phyloP scores from a whole-genome alignment of 2,329 filamentous ascomycete species.

The Camillea tinctor region DNA sequence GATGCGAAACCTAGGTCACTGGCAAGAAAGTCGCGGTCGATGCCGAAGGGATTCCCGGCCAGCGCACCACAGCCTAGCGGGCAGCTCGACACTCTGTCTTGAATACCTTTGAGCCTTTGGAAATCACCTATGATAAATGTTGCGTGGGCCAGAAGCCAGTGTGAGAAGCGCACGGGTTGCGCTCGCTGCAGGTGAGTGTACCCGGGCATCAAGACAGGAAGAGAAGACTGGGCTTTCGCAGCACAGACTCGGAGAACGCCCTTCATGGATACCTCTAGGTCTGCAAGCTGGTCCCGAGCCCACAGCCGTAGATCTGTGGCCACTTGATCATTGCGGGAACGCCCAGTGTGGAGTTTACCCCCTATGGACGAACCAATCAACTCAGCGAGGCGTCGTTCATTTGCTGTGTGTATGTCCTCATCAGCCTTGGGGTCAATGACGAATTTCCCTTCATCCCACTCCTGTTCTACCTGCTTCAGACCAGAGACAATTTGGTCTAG shows the following conservation, averaged over 20 bases:
- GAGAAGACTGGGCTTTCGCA: too few relatives aligned
- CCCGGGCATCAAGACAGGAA: conserved; percentile 56
- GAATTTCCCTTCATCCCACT: conserved; percentile 54
- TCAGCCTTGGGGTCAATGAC: conserved; percentile 51
- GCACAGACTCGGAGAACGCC: too few relatives aligned
- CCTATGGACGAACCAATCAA: conserved; percentile 82
- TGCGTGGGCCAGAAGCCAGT: conserved; percentile 71
- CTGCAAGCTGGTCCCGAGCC: conserved; percentile 63
- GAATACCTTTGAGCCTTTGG: neutral
- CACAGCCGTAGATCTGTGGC: conserved; percentile 89
- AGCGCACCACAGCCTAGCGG: conserved; percentile 71
- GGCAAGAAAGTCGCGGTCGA: conserved; percentile 70
- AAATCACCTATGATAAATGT: neutral
- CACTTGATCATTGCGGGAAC: conserved; percentile 87
- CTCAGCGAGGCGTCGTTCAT: conserved; percentile 71
- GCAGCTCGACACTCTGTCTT: neutral
- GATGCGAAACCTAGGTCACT: conserved; percentile 71
- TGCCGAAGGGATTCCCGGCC: conserved; percentile 72
- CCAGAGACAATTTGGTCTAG: conserved; percentile 73
- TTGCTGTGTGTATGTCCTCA: conserved; percentile 40
- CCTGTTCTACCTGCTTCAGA: conserved; percentile 54
- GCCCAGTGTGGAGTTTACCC: conserved; percentile 85
- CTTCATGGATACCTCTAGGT: too few relatives aligned
- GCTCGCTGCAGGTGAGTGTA: conserved; percentile 78
- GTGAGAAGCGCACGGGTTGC: conserved; percentile 69